Percentiles rank a stretch among this genome's conserved stretches.
Evolutionary conservation across 2,329 filamentous ascomycete species (phyloP).

Genomic region (Xylaria sp.): DNA sequence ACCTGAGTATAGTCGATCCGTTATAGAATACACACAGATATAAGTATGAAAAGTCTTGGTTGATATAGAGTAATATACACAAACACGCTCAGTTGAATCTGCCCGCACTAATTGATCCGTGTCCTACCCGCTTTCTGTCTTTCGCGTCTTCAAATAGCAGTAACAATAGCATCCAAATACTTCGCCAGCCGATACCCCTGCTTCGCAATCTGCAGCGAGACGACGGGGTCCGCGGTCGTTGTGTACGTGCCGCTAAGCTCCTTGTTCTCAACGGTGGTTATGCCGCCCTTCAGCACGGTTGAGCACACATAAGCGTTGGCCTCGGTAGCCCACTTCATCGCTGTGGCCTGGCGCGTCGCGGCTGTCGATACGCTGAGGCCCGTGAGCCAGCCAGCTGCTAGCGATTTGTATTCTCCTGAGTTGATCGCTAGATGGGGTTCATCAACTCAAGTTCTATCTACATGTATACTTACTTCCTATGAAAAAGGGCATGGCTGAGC

Average conservation of each 20-base stretch:
- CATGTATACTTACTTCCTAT: too few relatives aligned
- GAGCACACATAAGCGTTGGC: conserved; percentile 51
- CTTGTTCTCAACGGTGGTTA: conserved; percentile 45
- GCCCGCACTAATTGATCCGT: background rate
- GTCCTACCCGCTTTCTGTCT: background rate
- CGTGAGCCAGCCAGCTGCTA: conserved; percentile 44
- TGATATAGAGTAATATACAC: background rate
- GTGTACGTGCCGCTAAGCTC: conserved; percentile 50
- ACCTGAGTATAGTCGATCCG: background rate
- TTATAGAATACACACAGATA: background rate
- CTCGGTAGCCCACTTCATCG: conserved; percentile 49
- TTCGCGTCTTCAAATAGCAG: conserved; percentile 20
- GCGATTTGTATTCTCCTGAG: conserved; percentile 45
- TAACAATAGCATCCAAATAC: conserved; percentile 43
- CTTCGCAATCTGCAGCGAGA: conserved; percentile 53
- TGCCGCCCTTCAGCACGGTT: conserved; percentile 48
- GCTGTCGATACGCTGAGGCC: conserved; percentile 43
- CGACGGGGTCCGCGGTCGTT: conserved; percentile 45
- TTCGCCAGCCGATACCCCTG: conserved; percentile 48
- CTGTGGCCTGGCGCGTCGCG: conserved; percentile 37
- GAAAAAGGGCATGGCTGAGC: too few relatives aligned
- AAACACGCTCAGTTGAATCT: background rate
- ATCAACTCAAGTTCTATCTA: too few relatives aligned
- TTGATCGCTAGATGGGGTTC: conserved; percentile 42
- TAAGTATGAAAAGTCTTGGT: background rate